Conservation (phyloP, 2,329 filamentous ascomycete species). For the Claviceps capensis region DNA sequence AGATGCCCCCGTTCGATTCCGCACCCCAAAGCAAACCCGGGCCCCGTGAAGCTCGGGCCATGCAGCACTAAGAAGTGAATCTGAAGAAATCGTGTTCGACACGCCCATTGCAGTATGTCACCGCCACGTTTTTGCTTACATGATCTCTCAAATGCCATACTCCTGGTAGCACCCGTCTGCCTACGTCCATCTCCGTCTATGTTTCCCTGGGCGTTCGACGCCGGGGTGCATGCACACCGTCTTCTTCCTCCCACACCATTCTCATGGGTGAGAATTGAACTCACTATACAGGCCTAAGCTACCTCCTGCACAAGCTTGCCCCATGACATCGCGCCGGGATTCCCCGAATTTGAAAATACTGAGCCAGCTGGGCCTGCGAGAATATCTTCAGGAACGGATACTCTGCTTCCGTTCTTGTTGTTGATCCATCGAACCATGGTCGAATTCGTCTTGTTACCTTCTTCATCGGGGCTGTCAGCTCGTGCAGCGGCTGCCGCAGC, state of each 20-base stretch:
- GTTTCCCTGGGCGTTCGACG: background rate
- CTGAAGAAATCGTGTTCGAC: too few species aligned
- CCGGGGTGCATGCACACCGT: background rate
- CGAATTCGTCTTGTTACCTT: slow-evolving; percentile 37
- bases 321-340: slow-evolving; percentile 15
- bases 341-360: slow-evolving; percentile 33
- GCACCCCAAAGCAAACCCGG: background rate
- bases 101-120: too few species aligned
- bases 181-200: background rate
- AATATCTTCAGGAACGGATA: slow-evolving; percentile 57
- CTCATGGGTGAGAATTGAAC: background rate
- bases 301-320: slow-evolving; percentile 44
- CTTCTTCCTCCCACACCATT: background rate
- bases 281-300: slow-evolving; percentile 16
- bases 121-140: too few species aligned
- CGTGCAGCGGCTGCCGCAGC: slow-evolving; percentile 26
- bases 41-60: background rate
- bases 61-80: background rate
- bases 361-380: slow-evolving; percentile 47
- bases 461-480: slow-evolving; percentile 34
- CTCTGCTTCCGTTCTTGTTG: slow-evolving; percentile 45
- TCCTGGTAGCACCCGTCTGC: too few species aligned
- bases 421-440: slow-evolving; percentile 59
- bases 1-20: background rate
- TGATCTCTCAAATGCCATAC: too few species aligned